Evolutionary conservation across 2,329 filamentous ascomycete species (phyloP).

Genomic region (Aspergillus quadricinctus): DNA sequence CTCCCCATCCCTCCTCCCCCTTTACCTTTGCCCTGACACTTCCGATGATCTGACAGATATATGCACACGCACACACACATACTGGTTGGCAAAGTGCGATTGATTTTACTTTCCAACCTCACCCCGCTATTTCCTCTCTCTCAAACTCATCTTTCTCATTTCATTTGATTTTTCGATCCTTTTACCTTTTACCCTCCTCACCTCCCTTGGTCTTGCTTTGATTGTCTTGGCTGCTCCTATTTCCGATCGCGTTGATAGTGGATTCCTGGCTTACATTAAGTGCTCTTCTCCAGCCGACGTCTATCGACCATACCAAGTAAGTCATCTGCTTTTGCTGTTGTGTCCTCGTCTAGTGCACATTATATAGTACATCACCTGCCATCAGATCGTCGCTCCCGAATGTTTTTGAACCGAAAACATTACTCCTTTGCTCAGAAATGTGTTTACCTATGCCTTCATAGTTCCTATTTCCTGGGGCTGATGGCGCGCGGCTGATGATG

Average conservation of each 20-base stretch:
- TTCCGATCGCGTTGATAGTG: constrained; percentile 12
- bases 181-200: background rate
- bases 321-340: constrained; percentile 15
- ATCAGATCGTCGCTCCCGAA: background rate
- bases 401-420: background rate
- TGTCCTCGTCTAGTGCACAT: background rate
- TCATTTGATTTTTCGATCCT: background rate
- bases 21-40: background rate
- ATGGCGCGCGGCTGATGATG: background rate
- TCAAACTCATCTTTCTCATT: background rate
- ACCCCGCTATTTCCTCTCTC: background rate
- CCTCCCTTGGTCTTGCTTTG: constrained; percentile 6
- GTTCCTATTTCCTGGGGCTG: background rate
- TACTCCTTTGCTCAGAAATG: background rate
- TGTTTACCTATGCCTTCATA: background rate
- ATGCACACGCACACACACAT: background rate
- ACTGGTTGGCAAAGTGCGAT: background rate
- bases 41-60: background rate
- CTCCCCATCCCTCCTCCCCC: background rate
- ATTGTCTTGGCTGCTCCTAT: constrained; percentile 9
- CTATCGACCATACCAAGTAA: constrained; percentile 46
- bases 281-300: constrained; percentile 39
- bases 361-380: background rate
- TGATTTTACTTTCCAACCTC: background rate
- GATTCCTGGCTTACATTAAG: constrained; percentile 17